Conservation (phyloP, 2,329 filamentous ascomycete species). For the Metarhizium anisopliae region DNA sequence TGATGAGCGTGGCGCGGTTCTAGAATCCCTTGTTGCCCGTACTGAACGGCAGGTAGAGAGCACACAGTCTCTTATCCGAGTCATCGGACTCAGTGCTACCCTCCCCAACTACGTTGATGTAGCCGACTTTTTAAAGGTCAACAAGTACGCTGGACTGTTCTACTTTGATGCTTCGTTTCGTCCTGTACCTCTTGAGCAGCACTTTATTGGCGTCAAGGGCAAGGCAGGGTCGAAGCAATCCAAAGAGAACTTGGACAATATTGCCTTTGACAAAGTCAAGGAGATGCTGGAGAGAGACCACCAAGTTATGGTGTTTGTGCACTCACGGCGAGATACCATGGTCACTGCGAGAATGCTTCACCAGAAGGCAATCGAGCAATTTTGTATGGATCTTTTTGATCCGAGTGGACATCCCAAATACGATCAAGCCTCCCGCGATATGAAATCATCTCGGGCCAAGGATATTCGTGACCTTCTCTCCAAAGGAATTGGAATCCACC, state of each 20-base stretch:
- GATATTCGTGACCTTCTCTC: constrained; percentile 83
- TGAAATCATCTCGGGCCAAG: constrained; percentile 75
- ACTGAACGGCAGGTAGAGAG: constrained; percentile 96
- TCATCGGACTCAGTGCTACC: constrained; percentile 90
- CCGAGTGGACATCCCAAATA: constrained; percentile 71
- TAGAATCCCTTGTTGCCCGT: constrained; percentile 90
- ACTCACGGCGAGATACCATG: constrained; percentile 90
- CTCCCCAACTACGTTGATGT: constrained; percentile 96
- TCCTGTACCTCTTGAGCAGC: constrained; percentile 91
- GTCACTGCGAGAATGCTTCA: constrained; percentile 77
- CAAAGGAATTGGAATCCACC: constrained; percentile 90
- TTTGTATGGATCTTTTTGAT: constrained; percentile 74
- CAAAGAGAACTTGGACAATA: constrained; percentile 78
- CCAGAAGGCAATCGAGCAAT: constrained; percentile 76
- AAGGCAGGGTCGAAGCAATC: constrained; percentile 75
- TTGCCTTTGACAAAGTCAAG: constrained; percentile 87
- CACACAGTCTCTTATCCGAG: constrained; percentile 93
- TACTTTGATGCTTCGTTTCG: constrained; percentile 96
- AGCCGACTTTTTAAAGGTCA: constrained; percentile 93
- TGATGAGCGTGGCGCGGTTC: constrained; percentile 89
- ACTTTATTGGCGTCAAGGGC: constrained; percentile 93
- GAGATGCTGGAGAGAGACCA: constrained; percentile 90
- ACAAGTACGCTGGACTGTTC: constrained; percentile 84
- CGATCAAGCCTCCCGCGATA: constrained; percentile 69
- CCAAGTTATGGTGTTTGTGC: constrained; percentile 98